Conservation (phyloP, 2,329 filamentous ascomycete genomes). For the Sporothrix euskadiensis region DNA sequence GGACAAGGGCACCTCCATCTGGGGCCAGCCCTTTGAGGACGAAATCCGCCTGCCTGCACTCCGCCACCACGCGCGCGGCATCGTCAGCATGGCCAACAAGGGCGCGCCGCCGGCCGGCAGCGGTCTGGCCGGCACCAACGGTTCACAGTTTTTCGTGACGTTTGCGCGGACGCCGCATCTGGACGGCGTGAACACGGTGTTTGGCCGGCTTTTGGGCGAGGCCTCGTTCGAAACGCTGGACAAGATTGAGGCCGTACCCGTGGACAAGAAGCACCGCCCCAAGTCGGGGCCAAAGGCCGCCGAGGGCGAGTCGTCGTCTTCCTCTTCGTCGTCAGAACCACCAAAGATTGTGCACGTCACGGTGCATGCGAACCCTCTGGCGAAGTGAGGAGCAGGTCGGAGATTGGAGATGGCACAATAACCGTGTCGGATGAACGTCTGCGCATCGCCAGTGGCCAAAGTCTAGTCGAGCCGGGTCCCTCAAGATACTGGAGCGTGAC, state of each 20-base stretch:
- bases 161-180: conserved; percentile 77
- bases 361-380: conserved; percentile 28
- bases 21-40: conserved; percentile 72
- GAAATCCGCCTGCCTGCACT: conserved; percentile 70
- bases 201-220: conserved; percentile 71
- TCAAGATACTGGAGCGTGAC: no score
- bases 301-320: background rate
- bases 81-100: conserved; percentile 78
- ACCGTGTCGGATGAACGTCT: background rate
- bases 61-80: conserved; percentile 66
- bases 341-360: conserved; percentile 27
- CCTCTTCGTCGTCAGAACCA: background rate
- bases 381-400: conserved; percentile 18
- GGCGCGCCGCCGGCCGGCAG: conserved; percentile 43
- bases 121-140: conserved; percentile 62
- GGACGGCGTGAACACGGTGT: conserved; percentile 81
- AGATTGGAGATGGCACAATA: background rate
- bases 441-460: background rate
- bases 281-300: conserved; percentile 43
- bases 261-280: conserved; percentile 77
- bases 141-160: conserved; percentile 78
- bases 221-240: conserved; percentile 65
- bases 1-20: conserved; percentile 65
- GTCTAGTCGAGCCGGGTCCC: background rate
- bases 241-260: conserved; percentile 68